These are phyloP conservation scores for Gossypium schwendimanii DNA, from an alignment of 441 rosid genomes.

Conservation along the genomic window DNA sequence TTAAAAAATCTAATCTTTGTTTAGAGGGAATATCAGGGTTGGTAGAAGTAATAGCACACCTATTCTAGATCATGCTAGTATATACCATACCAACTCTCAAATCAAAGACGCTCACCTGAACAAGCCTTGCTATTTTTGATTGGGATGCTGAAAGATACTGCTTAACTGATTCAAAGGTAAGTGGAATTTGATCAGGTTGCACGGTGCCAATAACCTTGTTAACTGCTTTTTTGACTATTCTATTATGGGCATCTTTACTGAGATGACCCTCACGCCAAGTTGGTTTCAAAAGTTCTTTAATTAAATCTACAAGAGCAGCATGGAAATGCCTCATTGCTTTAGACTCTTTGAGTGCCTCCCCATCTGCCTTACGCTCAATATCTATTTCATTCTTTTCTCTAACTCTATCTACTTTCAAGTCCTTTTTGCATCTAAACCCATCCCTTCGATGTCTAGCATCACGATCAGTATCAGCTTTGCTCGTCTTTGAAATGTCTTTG, in stretches of 20 bases:
- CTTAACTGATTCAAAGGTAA: conserved; percentile 38
- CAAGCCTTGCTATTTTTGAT: conserved; percentile 65
- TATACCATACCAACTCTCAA: conserved; percentile 1
- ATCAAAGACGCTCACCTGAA: conserved; percentile 53
- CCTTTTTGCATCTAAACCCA: conserved; percentile 31
- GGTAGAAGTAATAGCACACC: neutral
- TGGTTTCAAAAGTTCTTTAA: conserved; percentile 74
- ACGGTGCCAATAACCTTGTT: conserved; percentile 67
- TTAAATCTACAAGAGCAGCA: conserved; percentile 50
- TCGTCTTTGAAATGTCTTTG: conserved; percentile 30
- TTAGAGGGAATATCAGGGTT: neutral
- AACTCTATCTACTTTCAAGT: conserved; percentile 26
- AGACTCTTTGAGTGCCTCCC: conserved; percentile 32
- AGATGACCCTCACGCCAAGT: conserved; percentile 76
- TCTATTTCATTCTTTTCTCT: conserved; percentile 29
- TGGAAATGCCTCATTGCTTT: conserved; percentile 55
- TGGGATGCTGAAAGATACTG: conserved; percentile 57
- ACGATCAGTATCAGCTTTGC: conserved; percentile 24
- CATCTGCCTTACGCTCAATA: conserved; percentile 40
- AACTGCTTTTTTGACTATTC: conserved; percentile 61
- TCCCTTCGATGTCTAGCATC: conserved; percentile 32
- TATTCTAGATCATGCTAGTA: conserved; percentile 1
- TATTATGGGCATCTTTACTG: conserved; percentile 73
- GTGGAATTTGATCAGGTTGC: conserved; percentile 57
- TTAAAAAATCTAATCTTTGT: conserved; percentile 1